Base-by-base conservation (phyloP, 345 rosid genomes). In the Chamaenerion angustifolium region DNA sequence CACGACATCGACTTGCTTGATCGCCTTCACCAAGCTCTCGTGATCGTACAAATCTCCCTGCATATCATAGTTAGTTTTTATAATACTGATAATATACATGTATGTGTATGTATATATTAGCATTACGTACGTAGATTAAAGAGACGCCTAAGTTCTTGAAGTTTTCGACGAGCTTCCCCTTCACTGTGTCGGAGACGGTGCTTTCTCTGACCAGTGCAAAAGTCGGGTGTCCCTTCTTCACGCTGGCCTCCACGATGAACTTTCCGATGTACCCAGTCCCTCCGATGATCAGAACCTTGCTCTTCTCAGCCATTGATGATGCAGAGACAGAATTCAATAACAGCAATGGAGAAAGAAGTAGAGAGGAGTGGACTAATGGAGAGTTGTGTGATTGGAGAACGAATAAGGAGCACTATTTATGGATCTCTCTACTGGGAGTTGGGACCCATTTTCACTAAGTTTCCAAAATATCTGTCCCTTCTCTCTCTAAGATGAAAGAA, bases 221-320 rank as follows among this genome's bases (percentile, higher is more conserved):
- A 11, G 88, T 80, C 10, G 76, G 77, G 56, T 84, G 77, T 6
- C 84, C 76, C 4, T 77, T 68, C 51, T 64, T 79, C 0, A 58
- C 77, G 60, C 80, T 76, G 6, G 79, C 92, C 67, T 78, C 81
- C 4, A 80, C 71, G 0, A 84, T 64, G 68, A 77, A 73, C 49
- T 79, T 83, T 16, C 96, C 90, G 47, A 83, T 68, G 72, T 83
- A 68, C 7, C 94, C 90, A 9, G 88, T 87, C 0, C 85, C 90
- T 54, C 90, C 94, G 15, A 87, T 63, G 42, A 81, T 63, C 68
- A 83, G 52, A 54, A 81, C 60, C 70, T 74, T 81, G 83, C 83
- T 83, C 66, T 75, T 76, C 54, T 49, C 74, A 0, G 83, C 77
- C 89, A 82, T 78, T 61, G 46, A n/a, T 6, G 45, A 27, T 4